phyloP scores from a whole-genome alignment of 768 basidiomycete species.

The Sarcodon aspratus region DNA sequence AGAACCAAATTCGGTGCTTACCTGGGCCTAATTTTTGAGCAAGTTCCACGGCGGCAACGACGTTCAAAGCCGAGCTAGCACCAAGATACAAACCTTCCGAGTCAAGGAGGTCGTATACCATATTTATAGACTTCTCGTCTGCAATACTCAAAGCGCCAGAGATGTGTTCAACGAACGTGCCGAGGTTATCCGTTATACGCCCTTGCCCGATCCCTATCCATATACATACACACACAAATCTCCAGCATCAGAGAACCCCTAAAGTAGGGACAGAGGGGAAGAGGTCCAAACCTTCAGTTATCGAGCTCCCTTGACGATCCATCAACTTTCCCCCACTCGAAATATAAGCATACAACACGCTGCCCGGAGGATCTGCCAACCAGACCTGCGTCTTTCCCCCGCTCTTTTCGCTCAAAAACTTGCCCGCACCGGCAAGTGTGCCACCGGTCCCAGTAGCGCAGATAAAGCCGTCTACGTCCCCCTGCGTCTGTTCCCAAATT shows the following conservation, averaged over 20 bases:
- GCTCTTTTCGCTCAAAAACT: constrained; percentile 76
- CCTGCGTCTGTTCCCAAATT: constrained; percentile 85
- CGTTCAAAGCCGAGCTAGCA: constrained; percentile 88
- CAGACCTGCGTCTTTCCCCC: constrained; percentile 73
- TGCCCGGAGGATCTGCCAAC: constrained; percentile 96
- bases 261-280: neutral
- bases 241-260: neutral
- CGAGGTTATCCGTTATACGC: constrained; percentile 85
- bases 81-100: constrained; percentile 92
- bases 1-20: constrained; percentile 11
- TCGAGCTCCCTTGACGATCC: constrained; percentile 77
- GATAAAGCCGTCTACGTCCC: constrained; percentile 79
- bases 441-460: constrained; percentile 96
- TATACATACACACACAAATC: too few relatives aligned
- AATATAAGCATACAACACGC: constrained; percentile 78
- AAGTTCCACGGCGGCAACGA: constrained; percentile 86
- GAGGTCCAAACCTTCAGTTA: constrained; percentile 66
- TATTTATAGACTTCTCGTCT: constrained; percentile 82
- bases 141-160: constrained; percentile 79
- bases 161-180: constrained; percentile 65
- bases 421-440: constrained; percentile 83
- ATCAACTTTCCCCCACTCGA: constrained; percentile 65
- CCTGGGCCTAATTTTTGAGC: constrained; percentile 81
- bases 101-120: constrained; percentile 89
- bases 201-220: constrained; percentile 89